These are phyloP conservation scores for Nakazawaea pomicola DNA, from an alignment of 805 yeast species.

Conservation along the genomic window DNA sequence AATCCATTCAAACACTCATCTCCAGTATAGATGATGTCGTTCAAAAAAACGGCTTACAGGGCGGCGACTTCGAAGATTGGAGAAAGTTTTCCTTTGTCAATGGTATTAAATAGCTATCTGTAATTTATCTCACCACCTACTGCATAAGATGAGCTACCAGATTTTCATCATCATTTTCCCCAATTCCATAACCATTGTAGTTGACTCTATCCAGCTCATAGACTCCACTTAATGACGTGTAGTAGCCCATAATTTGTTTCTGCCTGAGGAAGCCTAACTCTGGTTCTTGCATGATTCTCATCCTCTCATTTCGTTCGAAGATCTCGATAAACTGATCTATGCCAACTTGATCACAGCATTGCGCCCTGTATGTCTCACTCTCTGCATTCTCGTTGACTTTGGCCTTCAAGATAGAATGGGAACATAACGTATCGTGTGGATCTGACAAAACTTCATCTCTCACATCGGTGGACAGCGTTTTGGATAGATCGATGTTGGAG, in stretches of 20 bases:
- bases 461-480: too few relatives aligned
- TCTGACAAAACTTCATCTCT: too few relatives aligned
- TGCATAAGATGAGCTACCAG: neutral
- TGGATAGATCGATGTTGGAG: too few relatives aligned
- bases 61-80: slow-evolving; percentile 7
- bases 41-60: neutral
- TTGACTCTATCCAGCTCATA: neutral
- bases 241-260: slow-evolving; percentile 25
- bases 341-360: slow-evolving; percentile 26
- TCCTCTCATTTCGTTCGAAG: slow-evolving; percentile 25
- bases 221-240: slow-evolving; percentile 11
- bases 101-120: neutral
- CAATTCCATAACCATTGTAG: neutral
- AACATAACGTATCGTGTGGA: too few relatives aligned
- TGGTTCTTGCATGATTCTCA: slow-evolving; percentile 21
- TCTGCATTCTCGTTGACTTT: slow-evolving; percentile 24
- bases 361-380: slow-evolving; percentile 24
- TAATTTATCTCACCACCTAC: neutral
- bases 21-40: slow-evolving; percentile 4
- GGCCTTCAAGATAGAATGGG: slow-evolving; percentile 27
- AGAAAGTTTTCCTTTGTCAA: slow-evolving; percentile 9
- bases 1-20: slow-evolving; percentile 10
- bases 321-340: slow-evolving; percentile 23
- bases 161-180: neutral
- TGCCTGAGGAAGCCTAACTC: slow-evolving; percentile 23